Conservation (phyloP, 2,329 filamentous ascomycete genomes). For the Colletotrichum magnum region DNA sequence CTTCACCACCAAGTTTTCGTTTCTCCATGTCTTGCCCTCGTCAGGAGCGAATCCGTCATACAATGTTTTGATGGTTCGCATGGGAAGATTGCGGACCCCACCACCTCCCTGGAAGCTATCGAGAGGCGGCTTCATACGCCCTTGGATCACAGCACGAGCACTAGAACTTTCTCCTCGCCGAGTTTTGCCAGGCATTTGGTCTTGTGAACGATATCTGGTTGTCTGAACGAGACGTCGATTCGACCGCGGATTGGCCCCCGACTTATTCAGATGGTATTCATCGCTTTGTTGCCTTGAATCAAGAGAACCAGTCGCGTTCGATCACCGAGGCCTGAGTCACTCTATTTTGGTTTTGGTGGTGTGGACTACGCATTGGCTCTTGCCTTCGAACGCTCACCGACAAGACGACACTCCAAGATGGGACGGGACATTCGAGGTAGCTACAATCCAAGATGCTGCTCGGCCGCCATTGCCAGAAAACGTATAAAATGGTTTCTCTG, state of each 20-base stretch:
- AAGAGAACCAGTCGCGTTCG: slow-evolving; percentile 16
- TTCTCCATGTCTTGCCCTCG: too few relatives aligned
- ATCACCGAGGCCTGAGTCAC: slow-evolving; percentile 20
- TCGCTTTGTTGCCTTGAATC: slow-evolving; percentile 18
- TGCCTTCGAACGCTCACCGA: background rate
- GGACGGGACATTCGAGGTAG: slow-evolving; percentile 15
- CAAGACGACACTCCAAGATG: background rate
- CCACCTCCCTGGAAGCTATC: background rate
- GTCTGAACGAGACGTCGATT: background rate
- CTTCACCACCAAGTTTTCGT: background rate
- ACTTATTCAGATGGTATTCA: background rate
- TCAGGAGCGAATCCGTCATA: background rate
- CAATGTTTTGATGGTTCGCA: background rate
- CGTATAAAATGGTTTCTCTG: background rate
- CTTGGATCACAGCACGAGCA: background rate
- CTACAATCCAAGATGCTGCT: background rate
- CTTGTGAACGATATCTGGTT: background rate
- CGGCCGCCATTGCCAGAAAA: background rate
- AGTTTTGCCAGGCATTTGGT: background rate
- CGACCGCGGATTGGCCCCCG: slow-evolving; percentile 8
- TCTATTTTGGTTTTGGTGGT: slow-evolving; percentile 3
- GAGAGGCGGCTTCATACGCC: background rate
- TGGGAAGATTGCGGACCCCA: slow-evolving; percentile 8
- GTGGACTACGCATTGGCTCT: slow-evolving; percentile 14
- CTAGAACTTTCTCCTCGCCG: background rate